Evolutionary conservation across 352 stramenopile species (phyloP).

Genomic region (Globisporangium cylindrosporum): DNA sequence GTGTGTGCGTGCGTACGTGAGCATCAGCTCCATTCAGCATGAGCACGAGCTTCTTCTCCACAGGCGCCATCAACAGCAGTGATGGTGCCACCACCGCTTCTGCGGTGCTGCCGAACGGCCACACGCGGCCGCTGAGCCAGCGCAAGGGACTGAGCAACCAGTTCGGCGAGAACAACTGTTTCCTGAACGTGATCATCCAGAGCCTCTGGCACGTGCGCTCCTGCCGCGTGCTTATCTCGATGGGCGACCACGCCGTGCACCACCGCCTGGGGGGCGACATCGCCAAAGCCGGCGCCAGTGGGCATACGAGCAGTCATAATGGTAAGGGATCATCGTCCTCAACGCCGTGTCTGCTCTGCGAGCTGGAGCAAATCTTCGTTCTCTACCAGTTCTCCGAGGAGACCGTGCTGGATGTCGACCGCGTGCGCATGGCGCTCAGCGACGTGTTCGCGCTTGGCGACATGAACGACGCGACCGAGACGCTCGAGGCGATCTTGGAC

Average conservation of each 20-base stretch:
- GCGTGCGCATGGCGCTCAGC: slow-evolving; percentile 61
- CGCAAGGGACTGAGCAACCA: slow-evolving; percentile 86
- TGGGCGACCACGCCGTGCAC: slow-evolving; percentile 74
- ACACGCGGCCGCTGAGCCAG: slow-evolving; percentile 28
- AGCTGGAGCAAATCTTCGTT: slow-evolving; percentile 84
- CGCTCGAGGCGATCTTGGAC: slow-evolving; percentile 77
- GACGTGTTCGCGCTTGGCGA: slow-evolving; percentile 68
- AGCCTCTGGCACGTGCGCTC: slow-evolving; percentile 88
- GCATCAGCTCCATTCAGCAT: background rate
- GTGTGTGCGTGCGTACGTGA: no score
- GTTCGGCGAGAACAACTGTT: slow-evolving; percentile 87
- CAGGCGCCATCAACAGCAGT: background rate
- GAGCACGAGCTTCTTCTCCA: background rate
- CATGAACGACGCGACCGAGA: slow-evolving; percentile 87
- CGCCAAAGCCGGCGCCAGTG: slow-evolving; percentile 21
- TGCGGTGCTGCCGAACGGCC: background rate
- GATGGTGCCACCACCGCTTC: background rate
- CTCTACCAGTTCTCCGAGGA: slow-evolving; percentile 84
- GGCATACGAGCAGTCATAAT: background rate
- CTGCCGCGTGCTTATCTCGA: slow-evolving; percentile 77
- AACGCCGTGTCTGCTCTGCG: slow-evolving; percentile 65
- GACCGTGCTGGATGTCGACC: slow-evolving; percentile 68
- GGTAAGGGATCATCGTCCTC: background rate
- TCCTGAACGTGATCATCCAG: slow-evolving; percentile 91
- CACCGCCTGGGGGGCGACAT: slow-evolving; percentile 49